Percentiles rank a stretch among this genome's conserved stretches.
These are phyloP conservation scores for Coemansia umbellata DNA, from an alignment of 192 early-diverging fungal species.

Conservation along the genomic window DNA sequence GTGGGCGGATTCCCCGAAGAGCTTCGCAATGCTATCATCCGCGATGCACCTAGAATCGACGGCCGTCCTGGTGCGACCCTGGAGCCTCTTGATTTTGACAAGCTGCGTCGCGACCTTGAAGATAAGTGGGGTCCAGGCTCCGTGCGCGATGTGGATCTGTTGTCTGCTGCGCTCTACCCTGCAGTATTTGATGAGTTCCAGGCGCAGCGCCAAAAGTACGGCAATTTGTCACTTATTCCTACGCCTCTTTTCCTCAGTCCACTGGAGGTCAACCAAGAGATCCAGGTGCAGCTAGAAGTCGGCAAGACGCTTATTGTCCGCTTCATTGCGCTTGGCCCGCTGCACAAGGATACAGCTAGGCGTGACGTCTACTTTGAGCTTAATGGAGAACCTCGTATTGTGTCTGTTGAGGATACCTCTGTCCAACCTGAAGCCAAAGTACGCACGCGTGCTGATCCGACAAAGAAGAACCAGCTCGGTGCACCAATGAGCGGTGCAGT, in stretches of 20 bases:
- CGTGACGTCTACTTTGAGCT: conserved; percentile 95
- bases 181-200: conserved; percentile 88
- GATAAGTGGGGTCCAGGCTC: conserved; percentile 74
- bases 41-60: conserved; percentile 70
- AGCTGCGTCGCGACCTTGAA: conserved; percentile 67
- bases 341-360: conserved; percentile 61
- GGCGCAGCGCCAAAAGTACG: conserved; percentile 67
- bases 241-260: conserved; percentile 89
- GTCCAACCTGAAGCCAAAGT: conserved; percentile 57
- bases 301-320: conserved; percentile 90
- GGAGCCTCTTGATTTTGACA: conserved; percentile 71
- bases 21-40: conserved; percentile 77
- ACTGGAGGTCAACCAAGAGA: conserved; percentile 84
- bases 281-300: conserved; percentile 78
- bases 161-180: conserved; percentile 89
- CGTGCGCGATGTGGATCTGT: conserved; percentile 84
- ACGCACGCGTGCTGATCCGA: conserved; percentile 73
- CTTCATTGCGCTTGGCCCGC: conserved; percentile 82
- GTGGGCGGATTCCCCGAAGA: conserved; percentile 94
- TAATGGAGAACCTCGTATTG: conserved; percentile 90
- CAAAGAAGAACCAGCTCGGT: conserved; percentile 76
- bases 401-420: conserved; percentile 64
- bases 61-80: conserved; percentile 82
- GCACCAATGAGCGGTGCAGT: conserved; percentile 97
- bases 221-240: conserved; percentile 85